Evolutionary conservation across 768 basidiomycete genomes (phyloP), one percentile per base, ranked within the genome.

Genomic region (Polyporus arcularius): DNA sequence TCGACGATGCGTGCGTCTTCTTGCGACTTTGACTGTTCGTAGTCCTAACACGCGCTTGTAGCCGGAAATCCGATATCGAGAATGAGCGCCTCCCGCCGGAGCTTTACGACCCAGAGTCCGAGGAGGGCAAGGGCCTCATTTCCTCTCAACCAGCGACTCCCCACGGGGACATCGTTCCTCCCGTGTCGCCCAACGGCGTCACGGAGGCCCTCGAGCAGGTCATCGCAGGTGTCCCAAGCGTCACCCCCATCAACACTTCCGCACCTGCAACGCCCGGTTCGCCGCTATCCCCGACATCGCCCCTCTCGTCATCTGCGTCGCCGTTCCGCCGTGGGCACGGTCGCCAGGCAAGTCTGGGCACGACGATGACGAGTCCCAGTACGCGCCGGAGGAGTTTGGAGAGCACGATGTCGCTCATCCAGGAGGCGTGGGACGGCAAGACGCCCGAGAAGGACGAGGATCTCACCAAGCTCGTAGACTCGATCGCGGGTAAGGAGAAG

Each of bases 41-140:
- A n/a, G 35, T 26, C 11, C 51, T 38, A 28, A 39, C 53, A 12
- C 1, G 58, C 26, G 3, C 18, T 32, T 58, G 42, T 65, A 96
- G 94, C 43, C 94, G 95, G 62, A 96, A 95, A 78, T 94, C 92
- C 46, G 97, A 98, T 79, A 98, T 98, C 66, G 96, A 98, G 76
- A 98, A 98, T 76, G 97, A 99, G 75, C 89, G 95, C 38, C 80
- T 98, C n/a, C 97, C 96, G 2, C 96, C 96, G 2, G 94, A 98
- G 15, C 81, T 99, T 16, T 90, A 94, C 72, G 96, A 98, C 69
- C 88, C 86, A 6, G 77, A 82, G 63, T 88, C 85, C 10, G 84
- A 84, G 64, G 87, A 90, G 74, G 88, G 86, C 57, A 85, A 83
- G 64, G 85, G 88, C 7, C 83, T 72, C 48, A 68, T 75, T 42